Base-by-base conservation (phyloP, 331 rosid genomes). In the Pyracantha coccinea region DNA sequence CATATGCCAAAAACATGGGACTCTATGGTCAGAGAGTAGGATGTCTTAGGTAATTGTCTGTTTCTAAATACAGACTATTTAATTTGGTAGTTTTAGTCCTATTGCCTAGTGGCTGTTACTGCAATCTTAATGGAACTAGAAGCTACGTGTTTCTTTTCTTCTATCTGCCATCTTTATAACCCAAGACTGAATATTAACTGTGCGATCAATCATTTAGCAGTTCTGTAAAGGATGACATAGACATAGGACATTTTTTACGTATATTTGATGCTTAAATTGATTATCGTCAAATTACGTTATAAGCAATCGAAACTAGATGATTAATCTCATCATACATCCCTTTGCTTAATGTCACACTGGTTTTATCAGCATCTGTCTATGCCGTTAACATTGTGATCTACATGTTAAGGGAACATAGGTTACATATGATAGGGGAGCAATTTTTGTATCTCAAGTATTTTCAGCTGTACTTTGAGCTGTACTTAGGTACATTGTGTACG, bases 1-100 rank as follows among this genome's bases (percentile, higher is more conserved):
- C 99, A 75, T 94, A 88, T 76, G 99, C 99, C 54, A 94, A 94
- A 87, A 94, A 90, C 84, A 94, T 94, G 99, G 96, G 97, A 74
- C 91, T 94, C 68, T 94, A 94, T 73, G 99, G 99, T 68, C 99
- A 94, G 87, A 81, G 99, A 86, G 96, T 86, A 52, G 97, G 99
- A 81, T 92, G 99, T 79, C 93, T 92, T 58, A 90, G 99, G 99
- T 93, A 87, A 78, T 81, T 61, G 24, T 81, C 74, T 61, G n/a
- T 69, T 8, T 19, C 63, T 15, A 71, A 35, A 28, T 25, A 24
- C 44, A 9, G 6, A 31, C 14, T 6, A 31, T 53, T 71, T 21
- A 62, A 28, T 62, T 28, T 15, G 41, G 41, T 15, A 27, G 2
- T 62, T 62, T 15, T 62, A 27, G 16, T 62, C 8, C 6, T 14